Evolutionary conservation across 176 grass and related monocot genomes (phyloP), one percentile per base, ranked within the genome.

Genomic region (Triticum timopheevii): DNA sequence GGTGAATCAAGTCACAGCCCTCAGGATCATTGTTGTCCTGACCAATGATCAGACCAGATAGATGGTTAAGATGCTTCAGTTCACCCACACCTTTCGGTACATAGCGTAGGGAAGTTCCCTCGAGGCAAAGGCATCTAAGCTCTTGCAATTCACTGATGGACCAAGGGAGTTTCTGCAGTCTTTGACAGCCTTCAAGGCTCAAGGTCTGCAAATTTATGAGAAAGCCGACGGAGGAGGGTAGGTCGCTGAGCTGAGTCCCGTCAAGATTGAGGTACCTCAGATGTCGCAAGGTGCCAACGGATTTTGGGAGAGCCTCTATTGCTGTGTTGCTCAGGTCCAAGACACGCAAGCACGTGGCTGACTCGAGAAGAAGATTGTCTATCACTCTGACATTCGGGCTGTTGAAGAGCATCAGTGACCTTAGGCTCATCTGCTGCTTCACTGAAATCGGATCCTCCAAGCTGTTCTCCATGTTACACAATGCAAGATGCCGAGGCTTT

Each of bases 241-340:
- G 24, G 61, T 91, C 86, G 56, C 66, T 81, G 75, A 96, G 83
- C 11, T 88, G 86, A 58, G 96, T 92, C 80, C 76, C 74, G 38
- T 96, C 92, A 88, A 98, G 90, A 89, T 86, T 87, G 39, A 98
- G 86, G 84, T 92, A 92, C 61, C 96, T 98, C 82, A 98, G 61
- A 83, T 94, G 93, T 19, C 92, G 80, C 83, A 95, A 82, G 56
- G 86, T 86, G 1, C 87, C 86, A 62, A 95, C 86, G 23, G 90
- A 95, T 75, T 86, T 88, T 6, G 93, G 92, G 64, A 98, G 86
- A n/a, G 81, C 31, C 35, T 86, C 82, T 40, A 98, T 79, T 56
- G 72, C 61, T 25, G 86, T 95, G 15, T 88, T 90, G 56, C 82
- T 92, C 66, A 95, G 52, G 88, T 92, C 81, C 77, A 98, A 31